Conservation (phyloP, 2,329 filamentous ascomycete genomes). For the Colletotrichum australisinense region DNA sequence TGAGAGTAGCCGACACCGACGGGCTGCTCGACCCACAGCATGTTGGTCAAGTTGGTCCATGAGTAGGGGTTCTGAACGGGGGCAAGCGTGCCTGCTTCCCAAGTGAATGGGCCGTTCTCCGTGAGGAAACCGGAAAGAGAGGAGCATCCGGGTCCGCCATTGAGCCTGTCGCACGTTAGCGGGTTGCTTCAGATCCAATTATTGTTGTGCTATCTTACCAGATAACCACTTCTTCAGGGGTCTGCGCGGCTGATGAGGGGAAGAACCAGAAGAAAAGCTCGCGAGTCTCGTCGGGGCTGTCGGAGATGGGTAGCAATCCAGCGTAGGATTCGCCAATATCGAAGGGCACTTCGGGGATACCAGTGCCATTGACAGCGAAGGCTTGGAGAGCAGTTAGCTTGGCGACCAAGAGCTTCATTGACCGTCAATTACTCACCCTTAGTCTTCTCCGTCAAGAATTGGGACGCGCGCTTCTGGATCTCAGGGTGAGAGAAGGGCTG, state of each 20-base stretch:
- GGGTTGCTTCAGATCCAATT: accelerated
- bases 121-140: conserved; percentile 78
- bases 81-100: conserved; percentile 76
- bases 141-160: conserved; percentile 58
- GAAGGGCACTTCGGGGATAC: conserved; percentile 76
- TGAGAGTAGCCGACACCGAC: conserved; percentile 76
- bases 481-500: conserved; percentile 9
- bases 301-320: conserved; percentile 69
- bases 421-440: conserved; percentile 30
- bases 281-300: conserved; percentile 55
- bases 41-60: conserved; percentile 81
- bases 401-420: not conserved
- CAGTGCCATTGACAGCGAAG: conserved; percentile 72
- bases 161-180: conserved; percentile 6
- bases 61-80: conserved; percentile 75
- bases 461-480: conserved; percentile 11
- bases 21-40: conserved; percentile 81
- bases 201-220: conserved; percentile 50
- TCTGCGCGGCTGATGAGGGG: conserved; percentile 62
- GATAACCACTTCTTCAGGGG: conserved; percentile 69
- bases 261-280: conserved; percentile 77
- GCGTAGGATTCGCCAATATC: conserved; percentile 76
- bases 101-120: conserved; percentile 80
- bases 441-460: conserved; percentile 37
- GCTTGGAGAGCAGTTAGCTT: not conserved